A percentile compares a stretch with the other conserved stretches of the same genome.
phyloP scores from a whole-genome alignment of 345 rosid genomes.

The Physaria fendleri region DNA sequence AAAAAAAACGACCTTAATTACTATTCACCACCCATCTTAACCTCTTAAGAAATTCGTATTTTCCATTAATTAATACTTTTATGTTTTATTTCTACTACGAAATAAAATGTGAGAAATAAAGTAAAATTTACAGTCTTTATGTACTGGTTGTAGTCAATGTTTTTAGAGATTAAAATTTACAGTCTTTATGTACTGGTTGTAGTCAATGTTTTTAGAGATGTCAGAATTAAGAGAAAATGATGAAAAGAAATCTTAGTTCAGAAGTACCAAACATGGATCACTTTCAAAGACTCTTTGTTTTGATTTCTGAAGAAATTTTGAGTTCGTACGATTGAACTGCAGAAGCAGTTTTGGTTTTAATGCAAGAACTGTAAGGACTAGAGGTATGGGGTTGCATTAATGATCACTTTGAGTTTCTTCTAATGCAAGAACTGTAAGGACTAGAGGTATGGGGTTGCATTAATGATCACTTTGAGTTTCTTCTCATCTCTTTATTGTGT shows the following conservation, averaged over 20 bases:
- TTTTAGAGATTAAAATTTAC: constrained; percentile 40
- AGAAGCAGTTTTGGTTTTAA: constrained; percentile 30
- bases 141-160: constrained; percentile 19
- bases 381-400: constrained; percentile 31
- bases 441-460: no score
- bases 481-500: not conserved
- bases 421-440: no score
- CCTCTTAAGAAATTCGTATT: constrained; percentile 23
- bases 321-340: constrained; percentile 36
- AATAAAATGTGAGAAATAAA: no score
- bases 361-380: constrained; percentile 27
- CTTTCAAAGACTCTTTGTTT: constrained; percentile 27
- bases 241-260: constrained; percentile 14
- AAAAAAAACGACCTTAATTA: constrained; percentile 33
- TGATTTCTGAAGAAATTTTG: constrained; percentile 34
- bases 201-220: constrained; percentile 39
- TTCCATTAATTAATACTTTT: no score
- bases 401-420: constrained; percentile 26
- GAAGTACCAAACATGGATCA: constrained; percentile 30
- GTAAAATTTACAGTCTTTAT: constrained; percentile 6
- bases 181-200: constrained; percentile 13
- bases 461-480: no score
- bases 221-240: constrained; percentile 31
- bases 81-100: no score
- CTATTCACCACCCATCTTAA: constrained; percentile 39